These are phyloP conservation scores for Populus deltoides DNA, from an alignment of 345 rosid species.

Conservation along the genomic window DNA sequence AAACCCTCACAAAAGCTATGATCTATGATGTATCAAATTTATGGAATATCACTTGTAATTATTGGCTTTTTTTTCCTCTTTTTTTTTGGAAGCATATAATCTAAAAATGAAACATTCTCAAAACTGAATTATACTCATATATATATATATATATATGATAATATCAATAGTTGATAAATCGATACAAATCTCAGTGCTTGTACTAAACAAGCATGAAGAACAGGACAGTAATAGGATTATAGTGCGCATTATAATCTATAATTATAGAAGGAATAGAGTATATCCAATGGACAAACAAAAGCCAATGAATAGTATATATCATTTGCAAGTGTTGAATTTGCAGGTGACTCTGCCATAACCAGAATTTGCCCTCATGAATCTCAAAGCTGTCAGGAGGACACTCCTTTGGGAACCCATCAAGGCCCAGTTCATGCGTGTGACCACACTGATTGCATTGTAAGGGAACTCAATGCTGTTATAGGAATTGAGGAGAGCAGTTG, in stretches of 20 bases:
- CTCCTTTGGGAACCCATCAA: conserved; percentile 51
- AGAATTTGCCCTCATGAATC: conserved; percentile 70
- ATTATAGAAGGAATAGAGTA: background rate
- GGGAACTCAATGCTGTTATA: conserved; percentile 64
- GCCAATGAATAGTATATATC: conserved; percentile 14
- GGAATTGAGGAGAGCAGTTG: conserved; percentile 81
- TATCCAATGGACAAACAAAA: background rate
- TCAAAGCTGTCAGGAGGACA: conserved; percentile 54
- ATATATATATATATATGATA: no score
- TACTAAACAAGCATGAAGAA: no score
- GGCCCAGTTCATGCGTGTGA: conserved; percentile 53
- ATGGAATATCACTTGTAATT: no score
- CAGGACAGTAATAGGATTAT: no score
- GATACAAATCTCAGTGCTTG: no score
- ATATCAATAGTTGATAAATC: no score
- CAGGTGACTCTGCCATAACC: conserved; percentile 44
- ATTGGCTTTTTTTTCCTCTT: no score
- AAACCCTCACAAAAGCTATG: no score
- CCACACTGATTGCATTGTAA: conserved; percentile 43
- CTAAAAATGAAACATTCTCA: no score
- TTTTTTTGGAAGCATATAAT: no score
- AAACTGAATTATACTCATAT: no score
- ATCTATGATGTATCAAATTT: no score
- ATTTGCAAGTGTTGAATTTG: conserved; percentile 59
- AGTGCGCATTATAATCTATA: background rate